Base-by-base conservation (phyloP, 1,139 yeast species). In the Saccharomyces hybrid region DNA sequence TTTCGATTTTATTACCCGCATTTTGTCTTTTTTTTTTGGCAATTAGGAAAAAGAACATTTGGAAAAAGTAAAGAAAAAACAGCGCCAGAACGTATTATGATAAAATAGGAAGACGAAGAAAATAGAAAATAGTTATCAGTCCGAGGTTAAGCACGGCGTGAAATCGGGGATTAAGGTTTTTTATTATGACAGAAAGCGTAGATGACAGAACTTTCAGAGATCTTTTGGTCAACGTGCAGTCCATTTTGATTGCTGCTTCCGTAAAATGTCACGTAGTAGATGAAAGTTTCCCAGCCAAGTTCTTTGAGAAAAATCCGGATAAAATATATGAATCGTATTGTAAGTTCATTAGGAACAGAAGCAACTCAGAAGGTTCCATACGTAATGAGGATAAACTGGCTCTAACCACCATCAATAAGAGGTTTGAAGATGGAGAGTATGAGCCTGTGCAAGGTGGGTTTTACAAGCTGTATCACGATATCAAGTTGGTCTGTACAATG, bases 401-500 rank as follows among this genome's bases (percentile, higher is more conserved):
- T 34, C 58, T 68, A 29, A 74, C 76, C 0, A 70, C 75, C 0
- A 66, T 77, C 16, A 47, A 61, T 1, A 66, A 67, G 5, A 72
- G 73, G 54, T 65, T 72, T 53, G 69, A 67, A 2, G 56, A 60
- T 2, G 59, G 71, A 0, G 64, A 70, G 28, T 85, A 84, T 63
- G 62, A 62, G 1, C 64, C 75, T 0, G 73, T 57, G 6, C 58
- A 58, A 14, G 60, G 64, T 53, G 66, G 70, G 1, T 59, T 84
- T 8, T 85, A 83, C 62, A 73, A 72, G 49, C 63, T 89, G 12
- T 88, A 79, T 64, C 93, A 86, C 65, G 98, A 91, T 68, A 69
- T 91, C 56, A 86, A 82, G 62, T 72, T 85, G 16, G 84, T 86
- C 0, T 75, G 85, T 47, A 78, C 82, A 8, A 66, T 78, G 27